Conservation (phyloP, 2,329 filamentous ascomycete genomes). For the Pestalotiopsis sp. region DNA sequence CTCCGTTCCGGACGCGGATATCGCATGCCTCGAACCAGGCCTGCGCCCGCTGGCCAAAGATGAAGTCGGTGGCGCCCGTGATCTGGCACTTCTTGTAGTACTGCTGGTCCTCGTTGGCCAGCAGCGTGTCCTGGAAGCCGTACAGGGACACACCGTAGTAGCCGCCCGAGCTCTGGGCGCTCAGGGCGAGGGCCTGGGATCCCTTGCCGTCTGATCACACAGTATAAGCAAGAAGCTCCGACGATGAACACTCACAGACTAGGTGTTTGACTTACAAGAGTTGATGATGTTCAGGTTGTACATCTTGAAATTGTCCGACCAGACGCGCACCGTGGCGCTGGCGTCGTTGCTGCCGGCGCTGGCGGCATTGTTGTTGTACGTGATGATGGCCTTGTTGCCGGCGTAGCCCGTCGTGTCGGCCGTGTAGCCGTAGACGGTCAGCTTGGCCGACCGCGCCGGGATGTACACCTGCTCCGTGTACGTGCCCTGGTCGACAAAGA, state of each 20-base stretch:
- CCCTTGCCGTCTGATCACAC: conserved; percentile 40
- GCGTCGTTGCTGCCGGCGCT: conserved; percentile 53
- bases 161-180: conserved; percentile 44
- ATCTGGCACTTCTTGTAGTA: conserved; percentile 48
- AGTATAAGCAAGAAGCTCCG: not conserved
- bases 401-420: conserved; percentile 51
- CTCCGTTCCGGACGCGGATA: conserved; percentile 36
- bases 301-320: conserved; percentile 54
- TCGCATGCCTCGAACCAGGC: conserved; percentile 48
- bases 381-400: conserved; percentile 59
- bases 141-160: conserved; percentile 49
- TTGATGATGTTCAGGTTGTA: conserved; percentile 64
- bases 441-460: conserved; percentile 43
- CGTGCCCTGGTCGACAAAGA: conserved; percentile 64
- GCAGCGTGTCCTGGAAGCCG: conserved; percentile 54
- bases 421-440: conserved; percentile 64
- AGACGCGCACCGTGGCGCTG: conserved; percentile 48
- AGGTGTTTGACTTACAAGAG: conserved; percentile 27
- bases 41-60: conserved; percentile 46
- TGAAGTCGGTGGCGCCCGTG: conserved; percentile 52
- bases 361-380: conserved; percentile 46
- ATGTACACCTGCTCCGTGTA: conserved; percentile 65
- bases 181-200: conserved; percentile 49
- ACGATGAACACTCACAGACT: not conserved
- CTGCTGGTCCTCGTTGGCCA: conserved; percentile 48